phyloP scores from a whole-genome alignment of 2,329 filamentous ascomycete species.

The Colletotrichum sp. region DNA sequence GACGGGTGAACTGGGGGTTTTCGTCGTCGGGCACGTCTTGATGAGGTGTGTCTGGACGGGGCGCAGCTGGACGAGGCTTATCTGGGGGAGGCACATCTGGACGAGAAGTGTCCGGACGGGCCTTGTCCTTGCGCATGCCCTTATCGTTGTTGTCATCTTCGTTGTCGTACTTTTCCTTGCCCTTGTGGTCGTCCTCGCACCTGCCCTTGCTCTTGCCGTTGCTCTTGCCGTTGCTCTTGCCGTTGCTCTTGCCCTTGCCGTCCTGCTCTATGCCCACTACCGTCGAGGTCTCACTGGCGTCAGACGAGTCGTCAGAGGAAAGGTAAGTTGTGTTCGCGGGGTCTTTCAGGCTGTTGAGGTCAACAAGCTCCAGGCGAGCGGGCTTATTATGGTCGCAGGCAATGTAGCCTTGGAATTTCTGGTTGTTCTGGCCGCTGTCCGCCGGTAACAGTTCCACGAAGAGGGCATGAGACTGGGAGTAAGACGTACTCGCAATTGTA shows the following conservation, averaged over 20 bases:
- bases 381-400: not conserved
- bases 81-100: not conserved
- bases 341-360: not conserved
- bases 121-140: not conserved
- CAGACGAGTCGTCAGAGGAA: not conserved
- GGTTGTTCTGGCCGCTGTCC: not conserved
- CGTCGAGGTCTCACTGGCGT: not conserved
- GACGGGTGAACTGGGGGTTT: not conserved
- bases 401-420: not conserved
- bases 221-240: too few relatives aligned
- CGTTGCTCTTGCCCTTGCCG: not conserved
- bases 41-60: not conserved
- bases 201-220: not conserved
- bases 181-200: not conserved
- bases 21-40: not conserved
- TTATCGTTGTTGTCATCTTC: not conserved
- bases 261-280: not conserved
- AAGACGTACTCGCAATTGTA: not conserved
- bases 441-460: not conserved
- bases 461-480: too few relatives aligned
- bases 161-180: not conserved
- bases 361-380: not conserved
- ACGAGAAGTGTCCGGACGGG: not conserved
- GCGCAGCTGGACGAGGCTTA: not conserved
- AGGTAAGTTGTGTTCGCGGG: not conserved